Conservation (phyloP, 2,329 filamentous ascomycete species). For the Aureobasidium sp. region DNA sequence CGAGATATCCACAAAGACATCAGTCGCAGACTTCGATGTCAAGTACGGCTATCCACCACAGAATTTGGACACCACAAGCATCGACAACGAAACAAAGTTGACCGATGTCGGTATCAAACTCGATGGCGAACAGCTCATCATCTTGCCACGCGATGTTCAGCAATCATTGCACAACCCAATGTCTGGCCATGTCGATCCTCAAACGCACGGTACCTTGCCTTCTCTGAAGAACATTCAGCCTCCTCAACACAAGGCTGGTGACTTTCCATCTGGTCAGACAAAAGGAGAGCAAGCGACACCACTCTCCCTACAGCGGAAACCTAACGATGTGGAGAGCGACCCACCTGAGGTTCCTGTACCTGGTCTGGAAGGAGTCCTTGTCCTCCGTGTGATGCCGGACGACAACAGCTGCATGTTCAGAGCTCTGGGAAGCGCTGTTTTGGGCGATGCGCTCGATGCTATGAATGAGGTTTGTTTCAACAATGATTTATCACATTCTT, state of each 20-base stretch:
- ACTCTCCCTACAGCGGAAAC: conserved; percentile 37
- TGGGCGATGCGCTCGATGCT: conserved; percentile 53
- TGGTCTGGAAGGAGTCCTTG: conserved; percentile 50
- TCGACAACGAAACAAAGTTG: conserved; percentile 44
- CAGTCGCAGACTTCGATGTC: conserved; percentile 60
- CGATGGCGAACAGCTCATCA: conserved; percentile 63
- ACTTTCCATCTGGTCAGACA: conserved; percentile 22
- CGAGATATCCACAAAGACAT: conserved; percentile 57
- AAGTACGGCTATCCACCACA: conserved; percentile 82
- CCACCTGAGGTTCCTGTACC: conserved; percentile 56
- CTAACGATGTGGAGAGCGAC: conserved; percentile 44
- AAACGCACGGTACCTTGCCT: conserved; percentile 24
- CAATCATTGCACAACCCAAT: conserved; percentile 29
- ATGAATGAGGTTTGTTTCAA: conserved; percentile 48
- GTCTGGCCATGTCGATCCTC: conserved; percentile 20
- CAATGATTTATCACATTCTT: not conserved
- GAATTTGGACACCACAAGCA: conserved; percentile 54
- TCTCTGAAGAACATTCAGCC: conserved; percentile 20
- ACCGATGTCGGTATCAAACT: conserved; percentile 54
- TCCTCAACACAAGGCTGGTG: conserved; percentile 23
- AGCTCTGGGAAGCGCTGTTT: conserved; percentile 74
- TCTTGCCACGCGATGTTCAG: conserved; percentile 43
- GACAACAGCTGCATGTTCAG: conserved; percentile 95
- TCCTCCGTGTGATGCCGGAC: conserved; percentile 90
- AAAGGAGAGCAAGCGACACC: conserved; percentile 26